Base-by-base conservation (phyloP, 495 filamentous ascomycete species). In the Penicillium crystallinum region DNA sequence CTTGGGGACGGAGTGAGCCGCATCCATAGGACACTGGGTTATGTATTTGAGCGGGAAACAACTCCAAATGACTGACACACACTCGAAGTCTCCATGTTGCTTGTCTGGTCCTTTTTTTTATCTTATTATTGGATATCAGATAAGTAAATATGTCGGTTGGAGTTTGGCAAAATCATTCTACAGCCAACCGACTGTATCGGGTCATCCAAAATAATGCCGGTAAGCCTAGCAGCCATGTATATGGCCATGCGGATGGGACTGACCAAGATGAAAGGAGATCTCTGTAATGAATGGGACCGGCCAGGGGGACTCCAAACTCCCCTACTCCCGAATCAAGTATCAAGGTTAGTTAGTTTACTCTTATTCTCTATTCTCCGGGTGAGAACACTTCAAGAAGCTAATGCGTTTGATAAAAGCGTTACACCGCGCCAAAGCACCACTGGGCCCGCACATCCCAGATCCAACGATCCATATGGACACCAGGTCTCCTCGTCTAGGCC, bases 261-360 rank as follows among this genome's bases (percentile, higher is more conserved):
- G 27, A 52, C 15, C 3, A 47, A 3, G 15, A 27, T 4, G 5
- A 17, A 56, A 49, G 46, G 6, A 33, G 46, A 15, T n/a, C 22
- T 22, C 22, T 48, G 3, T 19, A 46, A 38, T 18, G 19, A 51
- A 39, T 56, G 53, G 46, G 53, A 55, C 38, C 10, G 14, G n/a
- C 39, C 38, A 15, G 45, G 46, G 14, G 39, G 46, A 10, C 6
- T 9, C 3, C 37, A 23, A 10, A 45, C 37, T 8, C 4, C 21
- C 14, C 15, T 31, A 3, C 12, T 4, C 2, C 11, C 21, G 14
- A n/a, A 3, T 30, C 39, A 42, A 42, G 39, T 2, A 25, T 15
- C 39, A 15, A 34, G 15, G 22, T 27, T 39, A n/a, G 17, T 25
- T 22, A n/a, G n/a, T n/a, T n/a, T n/a, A n/a, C n/a, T n/a, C n/a